Percentiles rank a stretch among this genome's conserved stretches.
These are phyloP conservation scores for Sphaerulina populicola DNA, from an alignment of 2,329 filamentous ascomycete species.

Conservation along the genomic window DNA sequence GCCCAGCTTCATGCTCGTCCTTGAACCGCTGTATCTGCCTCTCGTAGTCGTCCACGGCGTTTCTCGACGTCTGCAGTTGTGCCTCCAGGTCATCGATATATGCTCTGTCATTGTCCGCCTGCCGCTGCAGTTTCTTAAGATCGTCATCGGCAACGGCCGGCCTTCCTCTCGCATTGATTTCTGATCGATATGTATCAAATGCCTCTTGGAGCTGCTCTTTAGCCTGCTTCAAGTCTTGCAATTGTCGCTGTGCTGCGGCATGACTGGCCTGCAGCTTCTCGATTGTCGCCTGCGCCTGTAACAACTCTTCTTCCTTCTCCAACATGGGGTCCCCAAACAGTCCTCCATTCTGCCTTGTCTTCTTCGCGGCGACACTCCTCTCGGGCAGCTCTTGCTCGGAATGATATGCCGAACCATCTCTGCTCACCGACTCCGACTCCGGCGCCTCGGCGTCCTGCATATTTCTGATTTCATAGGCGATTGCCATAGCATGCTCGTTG, in stretches of 20 bases:
- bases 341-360: conserved; percentile 16
- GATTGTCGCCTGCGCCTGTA: conserved; percentile 43
- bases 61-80: conserved; percentile 39
- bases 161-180: conserved; percentile 37
- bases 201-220: conserved; percentile 43
- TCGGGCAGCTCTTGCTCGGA: conserved; percentile 26
- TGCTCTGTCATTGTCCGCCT: conserved; percentile 40
- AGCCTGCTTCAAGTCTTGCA: conserved; percentile 36
- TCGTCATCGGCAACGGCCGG: conserved; percentile 36
- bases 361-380: conserved; percentile 12
- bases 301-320: conserved; percentile 44
- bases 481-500: conserved; percentile 29
- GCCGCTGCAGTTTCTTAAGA: conserved; percentile 38
- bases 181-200: conserved; percentile 40
- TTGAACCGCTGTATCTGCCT: conserved; percentile 40
- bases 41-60: conserved; percentile 41
- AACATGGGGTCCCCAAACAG: conserved; percentile 38
- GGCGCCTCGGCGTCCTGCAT: conserved; percentile 28
- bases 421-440: conserved; percentile 25
- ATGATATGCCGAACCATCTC: conserved; percentile 28
- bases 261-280: conserved; percentile 38
- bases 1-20: conserved; percentile 38
- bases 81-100: conserved; percentile 45
- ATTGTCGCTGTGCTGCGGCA: conserved; percentile 35
- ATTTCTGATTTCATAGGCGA: conserved; percentile 29